Percentiles rank a stretch among this genome's conserved stretches.
phyloP scores from a whole-genome alignment of 2,329 filamentous ascomycete genomes.

The Penicillium aurantiogriseum region DNA sequence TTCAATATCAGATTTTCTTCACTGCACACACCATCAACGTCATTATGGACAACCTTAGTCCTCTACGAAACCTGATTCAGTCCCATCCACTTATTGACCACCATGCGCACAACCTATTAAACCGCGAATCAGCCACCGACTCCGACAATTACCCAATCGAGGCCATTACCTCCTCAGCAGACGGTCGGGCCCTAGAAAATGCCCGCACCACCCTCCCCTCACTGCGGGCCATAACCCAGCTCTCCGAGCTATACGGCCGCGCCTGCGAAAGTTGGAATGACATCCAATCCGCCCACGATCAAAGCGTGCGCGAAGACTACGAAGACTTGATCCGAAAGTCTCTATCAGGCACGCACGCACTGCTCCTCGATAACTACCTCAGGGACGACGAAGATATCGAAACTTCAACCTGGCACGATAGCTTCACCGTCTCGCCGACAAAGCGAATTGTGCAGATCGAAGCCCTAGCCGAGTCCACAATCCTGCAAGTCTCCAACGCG shows the following conservation, averaged over 20 bases:
- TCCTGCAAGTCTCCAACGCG: constrained; percentile 49
- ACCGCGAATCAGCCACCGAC: constrained; percentile 31
- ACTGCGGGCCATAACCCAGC: constrained; percentile 66
- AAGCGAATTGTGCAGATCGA: constrained; percentile 79
- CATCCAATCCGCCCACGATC: constrained; percentile 50
- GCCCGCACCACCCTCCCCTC: constrained; percentile 65
- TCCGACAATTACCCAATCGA: constrained; percentile 50
- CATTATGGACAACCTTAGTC: constrained; percentile 29
- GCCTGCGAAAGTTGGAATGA: constrained; percentile 59
- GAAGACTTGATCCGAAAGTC: constrained; percentile 62
- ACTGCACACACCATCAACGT: background rate
- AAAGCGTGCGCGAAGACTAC: constrained; percentile 50
- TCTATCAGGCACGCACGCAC: constrained; percentile 67
- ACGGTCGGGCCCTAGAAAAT: constrained; percentile 64
- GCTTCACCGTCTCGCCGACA: constrained; percentile 62
- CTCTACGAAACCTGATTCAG: constrained; percentile 38
- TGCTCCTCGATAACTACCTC: constrained; percentile 78
- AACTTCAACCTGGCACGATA: constrained; percentile 63
- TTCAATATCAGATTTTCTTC: background rate
- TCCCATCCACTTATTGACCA: constrained; percentile 48
- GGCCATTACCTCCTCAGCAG: constrained; percentile 70
- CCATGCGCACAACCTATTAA: constrained; percentile 49
- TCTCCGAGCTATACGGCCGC: constrained; percentile 64
- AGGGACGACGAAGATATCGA: constrained; percentile 54
- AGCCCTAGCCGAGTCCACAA: constrained; percentile 63